Evolutionary conservation across 2,329 filamentous ascomycete species (phyloP), one percentile per base, ranked within the genome.

Genomic region (Exophiala sideris): DNA sequence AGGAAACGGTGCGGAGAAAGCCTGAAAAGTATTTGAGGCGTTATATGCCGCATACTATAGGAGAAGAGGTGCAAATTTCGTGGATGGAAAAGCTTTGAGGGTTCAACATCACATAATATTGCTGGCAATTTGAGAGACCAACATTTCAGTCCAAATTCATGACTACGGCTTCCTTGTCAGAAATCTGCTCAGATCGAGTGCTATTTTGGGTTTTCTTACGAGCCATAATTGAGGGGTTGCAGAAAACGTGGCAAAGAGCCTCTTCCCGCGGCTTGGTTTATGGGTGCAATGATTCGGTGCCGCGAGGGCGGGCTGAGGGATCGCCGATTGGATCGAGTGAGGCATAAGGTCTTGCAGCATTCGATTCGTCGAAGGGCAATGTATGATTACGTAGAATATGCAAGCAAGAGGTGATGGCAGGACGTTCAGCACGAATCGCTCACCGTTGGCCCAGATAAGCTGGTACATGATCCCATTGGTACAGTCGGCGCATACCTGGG

Each of bases 11-110:
- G 34, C 52, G 45, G 40, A 36, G 52, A 49, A 45, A 20, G 21
- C 41, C 12, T 48, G 52, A 59, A 59, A 59, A 59, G 56, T 42
- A 39, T 29, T 33, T 41, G 21, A 29, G 34, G 11, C 6, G 14
- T 53, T 42, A 16, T 45, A 24, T 44, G 48, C 52, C 52, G 52
- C 48, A 49, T 55, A 42, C 29, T 35, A 34, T 8, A 8, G 24
- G 24, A 29, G 24, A 29, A 29, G 24, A 29, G 24, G 24, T 29
- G 24, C 24, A 29, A 8, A 29, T 29, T 8, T 29, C 7, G 24
- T 29, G 24, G 24, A 8, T 29, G 24, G n/a, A 40, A 49, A 33
- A 33, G 47, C 24, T 29, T 29, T 29, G 24, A 29, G 5, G 24
- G 24, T 29, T 29, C 24, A 29, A 29, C 7, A 29, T 29, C 24